Conservation (phyloP, 2,329 filamentous ascomycete species). For the Neonectria ditissima region DNA sequence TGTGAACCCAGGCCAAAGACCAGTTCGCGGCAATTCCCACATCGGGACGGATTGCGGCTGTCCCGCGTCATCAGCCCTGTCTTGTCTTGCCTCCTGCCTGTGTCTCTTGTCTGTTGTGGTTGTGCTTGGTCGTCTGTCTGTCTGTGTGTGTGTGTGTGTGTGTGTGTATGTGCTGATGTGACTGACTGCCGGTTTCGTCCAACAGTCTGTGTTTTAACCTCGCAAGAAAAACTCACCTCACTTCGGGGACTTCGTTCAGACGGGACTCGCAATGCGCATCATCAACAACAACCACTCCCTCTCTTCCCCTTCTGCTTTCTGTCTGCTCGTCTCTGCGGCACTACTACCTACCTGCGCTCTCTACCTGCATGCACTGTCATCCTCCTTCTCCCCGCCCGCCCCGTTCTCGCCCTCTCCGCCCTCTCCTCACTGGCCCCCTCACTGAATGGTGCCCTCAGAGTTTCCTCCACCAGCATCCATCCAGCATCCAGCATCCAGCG, state of each 20-base stretch:
- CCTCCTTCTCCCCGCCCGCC: constrained; percentile 5
- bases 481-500: not conserved
- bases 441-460: constrained; percentile 6
- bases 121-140: not conserved
- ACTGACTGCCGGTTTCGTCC: not conserved
- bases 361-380: constrained; percentile 28
- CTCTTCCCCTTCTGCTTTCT: not conserved
- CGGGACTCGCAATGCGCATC: too few species aligned
- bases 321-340: constrained; percentile 24
- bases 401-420: constrained; percentile 2
- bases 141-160: not conserved
- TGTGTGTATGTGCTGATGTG: not conserved
- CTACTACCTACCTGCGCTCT: constrained; percentile 12
- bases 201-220: not conserved
- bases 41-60: constrained; percentile 33
- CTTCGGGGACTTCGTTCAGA: too few species aligned
- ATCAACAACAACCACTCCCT: not conserved
- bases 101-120: not conserved
- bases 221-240: not conserved
- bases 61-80: constrained; percentile 34
- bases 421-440: not conserved
- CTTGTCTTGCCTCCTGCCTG: not conserved
- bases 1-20: constrained; percentile 27
- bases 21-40: constrained; percentile 43
- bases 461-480: not conserved